These are phyloP conservation scores for Rubia tinctorum DNA, from an alignment of 305 asterid species.

Conservation along the genomic window DNA sequence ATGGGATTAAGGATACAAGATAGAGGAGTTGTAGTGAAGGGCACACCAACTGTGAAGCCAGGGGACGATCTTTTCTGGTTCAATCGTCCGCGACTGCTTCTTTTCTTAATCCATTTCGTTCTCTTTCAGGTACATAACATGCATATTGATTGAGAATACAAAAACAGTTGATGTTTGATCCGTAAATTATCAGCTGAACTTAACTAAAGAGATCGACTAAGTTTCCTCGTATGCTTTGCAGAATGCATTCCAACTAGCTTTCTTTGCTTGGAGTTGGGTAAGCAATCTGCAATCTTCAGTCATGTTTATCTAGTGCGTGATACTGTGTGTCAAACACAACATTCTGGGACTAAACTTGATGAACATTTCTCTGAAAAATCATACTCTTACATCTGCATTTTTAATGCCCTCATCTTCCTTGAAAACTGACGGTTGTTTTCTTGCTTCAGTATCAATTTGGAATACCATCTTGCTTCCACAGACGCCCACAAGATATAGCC, in stretches of 20 bases:
- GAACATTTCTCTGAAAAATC: no score
- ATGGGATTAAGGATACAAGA: slow-evolving; percentile 80
- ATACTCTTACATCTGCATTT: no score
- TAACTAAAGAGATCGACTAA: background rate
- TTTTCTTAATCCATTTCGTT: slow-evolving; percentile 71
- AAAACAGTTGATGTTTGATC: background rate
- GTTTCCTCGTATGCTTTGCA: slow-evolving; percentile 21
- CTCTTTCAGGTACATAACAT: slow-evolving; percentile 68
- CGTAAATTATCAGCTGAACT: no score
- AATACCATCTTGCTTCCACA: slow-evolving; percentile 72
- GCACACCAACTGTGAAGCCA: slow-evolving; percentile 64
- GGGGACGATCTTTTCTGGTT: slow-evolving; percentile 88
- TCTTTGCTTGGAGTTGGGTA: slow-evolving; percentile 89
- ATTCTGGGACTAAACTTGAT: slow-evolving; percentile 1
- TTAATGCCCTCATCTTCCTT: no score
- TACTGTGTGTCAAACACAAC: background rate
- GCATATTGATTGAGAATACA: background rate
- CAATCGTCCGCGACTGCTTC: slow-evolving; percentile 66
- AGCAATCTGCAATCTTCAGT: slow-evolving; percentile 6
- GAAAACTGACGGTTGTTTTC: background rate
- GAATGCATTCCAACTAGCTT: slow-evolving; percentile 92
- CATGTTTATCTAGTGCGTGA: no score
- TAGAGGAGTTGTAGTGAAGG: slow-evolving; percentile 57
- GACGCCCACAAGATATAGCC: slow-evolving; percentile 51
- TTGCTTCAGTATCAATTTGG: slow-evolving; percentile 58